phyloP scores from a whole-genome alignment of 768 basidiomycete genomes.

The Holtermannia corniformis region DNA sequence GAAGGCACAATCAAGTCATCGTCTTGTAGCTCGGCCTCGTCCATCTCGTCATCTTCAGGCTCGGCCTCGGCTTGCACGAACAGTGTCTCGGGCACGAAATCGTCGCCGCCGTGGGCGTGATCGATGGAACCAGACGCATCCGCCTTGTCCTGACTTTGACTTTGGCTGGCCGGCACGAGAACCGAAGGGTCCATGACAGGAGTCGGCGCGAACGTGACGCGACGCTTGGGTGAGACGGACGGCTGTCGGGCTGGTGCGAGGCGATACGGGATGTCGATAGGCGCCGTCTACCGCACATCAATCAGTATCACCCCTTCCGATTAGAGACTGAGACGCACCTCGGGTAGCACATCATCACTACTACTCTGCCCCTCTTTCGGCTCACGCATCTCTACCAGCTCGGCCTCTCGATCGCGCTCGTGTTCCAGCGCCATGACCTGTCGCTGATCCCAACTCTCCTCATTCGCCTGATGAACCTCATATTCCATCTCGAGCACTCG shows the following conservation, averaged over 20 bases:
- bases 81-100: background rate
- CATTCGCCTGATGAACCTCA: background rate
- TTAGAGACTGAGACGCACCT: no score
- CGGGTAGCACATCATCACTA: no score
- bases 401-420: background rate
- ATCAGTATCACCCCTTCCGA: background rate
- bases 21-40: background rate
- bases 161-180: background rate
- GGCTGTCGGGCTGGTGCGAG: background rate
- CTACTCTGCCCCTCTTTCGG: background rate
- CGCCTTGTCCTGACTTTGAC: no score
- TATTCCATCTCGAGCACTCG: background rate
- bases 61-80: background rate
- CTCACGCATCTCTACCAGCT: background rate
- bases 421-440: background rate
- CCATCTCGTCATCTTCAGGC: background rate
- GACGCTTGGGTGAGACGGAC: background rate
- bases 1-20: background rate
- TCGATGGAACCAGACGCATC: no score
- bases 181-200: background rate
- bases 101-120: background rate
- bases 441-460: background rate
- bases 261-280: no score
- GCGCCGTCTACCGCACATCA: no score
- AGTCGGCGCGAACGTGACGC: background rate